Evolutionary conservation across 2,329 filamentous ascomycete species (phyloP).

Genomic region (Stachybotrys echinatus): DNA sequence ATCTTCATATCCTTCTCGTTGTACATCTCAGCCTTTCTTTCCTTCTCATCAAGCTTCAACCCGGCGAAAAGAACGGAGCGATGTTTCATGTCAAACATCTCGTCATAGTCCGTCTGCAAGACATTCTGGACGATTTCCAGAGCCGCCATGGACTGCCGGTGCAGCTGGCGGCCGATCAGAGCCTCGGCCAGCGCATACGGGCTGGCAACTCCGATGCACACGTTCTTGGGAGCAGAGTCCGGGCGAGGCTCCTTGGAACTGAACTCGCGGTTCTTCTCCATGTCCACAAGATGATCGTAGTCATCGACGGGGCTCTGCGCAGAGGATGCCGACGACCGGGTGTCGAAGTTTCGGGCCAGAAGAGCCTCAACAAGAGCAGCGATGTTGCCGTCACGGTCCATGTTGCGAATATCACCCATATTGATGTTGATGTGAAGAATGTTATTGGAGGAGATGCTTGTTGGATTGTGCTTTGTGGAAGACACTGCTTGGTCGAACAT

Average conservation of each 20-base stretch:
- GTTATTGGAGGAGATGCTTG: too few relatives aligned
- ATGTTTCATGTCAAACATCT: constrained; percentile 41
- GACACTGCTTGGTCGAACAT: too few relatives aligned
- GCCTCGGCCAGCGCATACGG: constrained; percentile 39
- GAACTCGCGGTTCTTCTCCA: constrained; percentile 11
- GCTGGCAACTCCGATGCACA: constrained; percentile 34
- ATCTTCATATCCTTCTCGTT: constrained; percentile 33
- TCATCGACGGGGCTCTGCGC: constrained; percentile 19
- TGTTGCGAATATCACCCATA: constrained; percentile 3
- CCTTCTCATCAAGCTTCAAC: constrained; percentile 31
- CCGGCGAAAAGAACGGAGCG: constrained; percentile 36
- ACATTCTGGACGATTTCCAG: constrained; percentile 32
- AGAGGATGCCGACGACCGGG: constrained; percentile 12
- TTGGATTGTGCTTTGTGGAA: too few relatives aligned
- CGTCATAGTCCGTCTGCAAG: constrained; percentile 41
- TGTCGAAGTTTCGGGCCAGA: constrained; percentile 26
- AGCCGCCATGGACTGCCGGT: constrained; percentile 26
- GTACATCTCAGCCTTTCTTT: constrained; percentile 29
- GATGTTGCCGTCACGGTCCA: constrained; percentile 21
- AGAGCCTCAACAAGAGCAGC: constrained; percentile 32
- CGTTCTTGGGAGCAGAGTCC: constrained; percentile 31
- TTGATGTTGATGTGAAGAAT: background rate
- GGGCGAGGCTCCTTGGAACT: constrained; percentile 13
- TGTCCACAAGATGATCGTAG: constrained; percentile 26
- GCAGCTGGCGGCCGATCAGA: constrained; percentile 33